Conservation (phyloP, 768 basidiomycete genomes). For the Serendipita sp. region DNA sequence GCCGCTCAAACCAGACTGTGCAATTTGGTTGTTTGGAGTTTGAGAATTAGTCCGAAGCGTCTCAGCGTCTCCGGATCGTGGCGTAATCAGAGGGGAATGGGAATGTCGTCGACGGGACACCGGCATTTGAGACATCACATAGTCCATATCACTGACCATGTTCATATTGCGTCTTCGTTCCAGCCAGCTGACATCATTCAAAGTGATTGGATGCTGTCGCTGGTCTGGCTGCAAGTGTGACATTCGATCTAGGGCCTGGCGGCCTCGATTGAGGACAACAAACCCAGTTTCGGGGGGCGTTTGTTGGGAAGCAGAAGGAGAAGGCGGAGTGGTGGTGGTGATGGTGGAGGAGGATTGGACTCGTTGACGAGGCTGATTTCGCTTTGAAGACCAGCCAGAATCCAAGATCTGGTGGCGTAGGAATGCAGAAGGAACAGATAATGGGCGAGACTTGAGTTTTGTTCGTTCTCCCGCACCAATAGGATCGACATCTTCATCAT, state of each 20-base stretch:
- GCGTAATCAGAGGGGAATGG: background rate
- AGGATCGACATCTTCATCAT: background rate
- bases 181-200: slow-evolving; percentile 67
- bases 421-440: background rate
- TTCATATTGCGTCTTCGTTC: slow-evolving; percentile 55
- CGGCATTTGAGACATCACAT: slow-evolving; percentile 37
- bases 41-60: too few relatives aligned
- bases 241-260: slow-evolving; percentile 18
- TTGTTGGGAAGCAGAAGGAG: slow-evolving; percentile 17
- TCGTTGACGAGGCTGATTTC: background rate
- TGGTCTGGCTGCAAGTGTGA: background rate
- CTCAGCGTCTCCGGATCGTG: too few relatives aligned
- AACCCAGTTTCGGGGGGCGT: slow-evolving; percentile 30
- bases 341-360: background rate
- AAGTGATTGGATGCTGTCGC: slow-evolving; percentile 19
- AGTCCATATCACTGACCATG: slow-evolving; percentile 59
- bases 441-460: background rate
- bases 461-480: background rate
- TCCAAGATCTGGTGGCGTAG: background rate
- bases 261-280: slow-evolving; percentile 36
- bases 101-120: background rate
- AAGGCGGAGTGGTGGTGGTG: background rate
- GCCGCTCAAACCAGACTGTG: background rate
- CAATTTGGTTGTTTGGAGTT: too few relatives aligned
- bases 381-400: background rate